Base-by-base conservation (phyloP, 2,329 filamentous ascomycete genomes). In the Cordyceps pruinosa region DNA sequence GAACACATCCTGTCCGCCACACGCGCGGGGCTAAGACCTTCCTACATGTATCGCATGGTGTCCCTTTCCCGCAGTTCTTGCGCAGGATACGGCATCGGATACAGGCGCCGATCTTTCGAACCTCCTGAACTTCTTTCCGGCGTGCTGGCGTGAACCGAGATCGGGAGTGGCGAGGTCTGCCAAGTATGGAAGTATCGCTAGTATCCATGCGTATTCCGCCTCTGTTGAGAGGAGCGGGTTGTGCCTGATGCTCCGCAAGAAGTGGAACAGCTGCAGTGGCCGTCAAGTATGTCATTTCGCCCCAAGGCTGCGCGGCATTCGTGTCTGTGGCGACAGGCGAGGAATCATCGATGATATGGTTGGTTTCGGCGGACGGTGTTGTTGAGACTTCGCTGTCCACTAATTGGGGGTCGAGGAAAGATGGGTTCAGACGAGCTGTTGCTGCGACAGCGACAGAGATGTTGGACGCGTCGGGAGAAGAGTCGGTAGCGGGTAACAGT, bases 51-150 rank as follows among this genome's bases (percentile, higher is more conserved):
- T 81, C 78, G 62, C 84, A 87, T 0, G 84, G 83, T 7, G 77
- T 80, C 32, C 82, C 84, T 58, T 77, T 79, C n/a, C 82, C 84
- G 64, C 84, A 87, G 1, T 82, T 84, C 70, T 87, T 87, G 58
- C 84, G 78, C 35, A 87, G 69, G 60, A 87, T 86, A 37, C 83
- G 77, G 64, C 84, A 87, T 45, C 84, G 75, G 53, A 86, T 85
- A 62, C 84, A 87, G 13, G 84, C 84, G 6, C 84, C 84, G 35
- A 84, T 78, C 63, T 84, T 83, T 25, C 84, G 79, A 23, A 87
- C 81, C 60, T 83, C 81, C 61, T 85, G 82, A 2, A 87, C 84
- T 64, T 87, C 81, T 65, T 82, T 84, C 23, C 84, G 75, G n/a
- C 84, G 75, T 1, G 72, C 72, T 5, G 80, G 74, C 21, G 78